These are phyloP conservation scores for Trametes polyzona DNA, from an alignment of 1,284 basidiomycete species.

Conservation along the genomic window DNA sequence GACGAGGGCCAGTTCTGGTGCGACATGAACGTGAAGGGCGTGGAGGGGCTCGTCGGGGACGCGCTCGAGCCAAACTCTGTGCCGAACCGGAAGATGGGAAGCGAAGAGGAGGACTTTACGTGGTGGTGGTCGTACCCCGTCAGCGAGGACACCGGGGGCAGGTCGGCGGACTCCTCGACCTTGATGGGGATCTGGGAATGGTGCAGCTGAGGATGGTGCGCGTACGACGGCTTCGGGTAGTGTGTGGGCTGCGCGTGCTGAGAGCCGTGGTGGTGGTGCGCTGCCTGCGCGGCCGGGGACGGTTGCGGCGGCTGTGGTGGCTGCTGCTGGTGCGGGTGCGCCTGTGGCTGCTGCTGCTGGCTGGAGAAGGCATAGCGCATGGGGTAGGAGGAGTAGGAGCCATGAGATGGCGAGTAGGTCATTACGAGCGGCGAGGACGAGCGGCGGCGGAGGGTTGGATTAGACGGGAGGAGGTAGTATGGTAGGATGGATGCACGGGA, in stretches of 20 bases:
- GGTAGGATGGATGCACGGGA: conserved; percentile 8
- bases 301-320: conserved; percentile 10
- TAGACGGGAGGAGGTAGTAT: conserved; percentile 22
- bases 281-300: neutral
- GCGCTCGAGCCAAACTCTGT: conserved; percentile 30
- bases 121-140: conserved; percentile 25
- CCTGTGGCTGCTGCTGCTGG: conserved; percentile 21
- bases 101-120: conserved; percentile 22
- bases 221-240: conserved; percentile 28
- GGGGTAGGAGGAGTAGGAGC: conserved; percentile 25
- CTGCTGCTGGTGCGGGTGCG: conserved; percentile 13
- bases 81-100: conserved; percentile 36
- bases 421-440: conserved; percentile 16
- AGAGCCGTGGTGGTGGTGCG: conserved; percentile 14
- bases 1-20: conserved; percentile 29
- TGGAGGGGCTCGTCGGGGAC: conserved; percentile 26
- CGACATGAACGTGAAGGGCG: conserved; percentile 40
- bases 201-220: conserved; percentile 23
- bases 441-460: conserved; percentile 18
- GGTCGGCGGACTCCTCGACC: conserved; percentile 33
- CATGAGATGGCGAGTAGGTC: conserved; percentile 31
- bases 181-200: conserved; percentile 30
- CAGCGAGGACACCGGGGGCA: conserved; percentile 26
- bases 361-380: conserved; percentile 31
- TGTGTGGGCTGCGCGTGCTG: conserved; percentile 20